Conservation (phyloP, 2,329 filamentous ascomycete species). For the Septoria petroselini region DNA sequence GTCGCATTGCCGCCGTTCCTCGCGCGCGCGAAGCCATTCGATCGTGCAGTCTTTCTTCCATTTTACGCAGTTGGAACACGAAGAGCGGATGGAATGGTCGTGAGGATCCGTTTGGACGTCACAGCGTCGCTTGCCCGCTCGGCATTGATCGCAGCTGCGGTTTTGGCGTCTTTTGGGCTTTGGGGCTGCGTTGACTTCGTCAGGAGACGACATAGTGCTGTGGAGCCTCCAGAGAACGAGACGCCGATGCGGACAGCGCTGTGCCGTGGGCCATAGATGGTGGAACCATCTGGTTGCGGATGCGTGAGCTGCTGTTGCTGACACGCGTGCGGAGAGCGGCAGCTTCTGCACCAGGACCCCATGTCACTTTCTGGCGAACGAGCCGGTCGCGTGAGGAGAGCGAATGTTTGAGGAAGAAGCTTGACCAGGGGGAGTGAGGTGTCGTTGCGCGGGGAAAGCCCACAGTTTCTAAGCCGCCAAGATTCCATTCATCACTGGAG, state of each 20-base stretch:
- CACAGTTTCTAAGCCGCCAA: no score
- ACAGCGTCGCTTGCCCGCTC: slow-evolving; percentile 18
- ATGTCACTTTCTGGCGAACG: no score
- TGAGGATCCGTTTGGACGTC: slow-evolving; percentile 11
- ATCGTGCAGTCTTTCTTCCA: slow-evolving; percentile 21
- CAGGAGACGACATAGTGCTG: slow-evolving; percentile 10
- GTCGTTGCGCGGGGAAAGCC: no score
- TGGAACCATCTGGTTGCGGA: not conserved
- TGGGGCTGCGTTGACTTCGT: slow-evolving; percentile 7
- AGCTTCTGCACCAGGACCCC: not conserved
- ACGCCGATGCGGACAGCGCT: not conserved
- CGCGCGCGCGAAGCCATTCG: slow-evolving; percentile 17
- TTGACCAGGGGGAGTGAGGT: no score
- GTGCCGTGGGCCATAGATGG: not conserved
- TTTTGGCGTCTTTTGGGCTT: slow-evolving; percentile 19
- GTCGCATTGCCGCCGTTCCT: slow-evolving; percentile 6
- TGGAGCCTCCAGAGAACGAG: not conserved
- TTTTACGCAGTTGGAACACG: slow-evolving; percentile 18
- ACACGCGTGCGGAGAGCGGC: not conserved
- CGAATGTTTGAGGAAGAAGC: no score
- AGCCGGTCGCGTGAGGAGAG: no score
- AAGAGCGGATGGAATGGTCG: slow-evolving; percentile 10
- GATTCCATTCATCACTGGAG: no score
- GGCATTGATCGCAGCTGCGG: slow-evolving; percentile 20
- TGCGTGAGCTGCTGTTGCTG: not conserved